A percentile compares a stretch with the other conserved stretches of the same genome.
Evolutionary conservation across 805 yeast genomes (phyloP).

Genomic region (Lipomyces orientalis): DNA sequence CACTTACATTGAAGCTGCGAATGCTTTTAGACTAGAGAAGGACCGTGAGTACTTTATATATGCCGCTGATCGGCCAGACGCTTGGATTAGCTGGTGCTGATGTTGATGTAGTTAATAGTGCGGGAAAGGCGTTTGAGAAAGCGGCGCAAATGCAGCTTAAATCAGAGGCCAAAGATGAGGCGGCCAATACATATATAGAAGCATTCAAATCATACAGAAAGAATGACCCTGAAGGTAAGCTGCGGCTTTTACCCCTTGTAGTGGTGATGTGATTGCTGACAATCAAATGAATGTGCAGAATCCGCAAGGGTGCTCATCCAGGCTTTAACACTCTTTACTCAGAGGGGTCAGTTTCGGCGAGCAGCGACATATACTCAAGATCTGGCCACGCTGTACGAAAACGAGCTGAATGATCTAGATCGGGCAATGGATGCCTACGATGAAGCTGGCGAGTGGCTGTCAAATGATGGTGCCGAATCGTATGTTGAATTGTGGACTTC

Average conservation of each 20-base stretch:
- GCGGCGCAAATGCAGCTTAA: constrained; percentile 82
- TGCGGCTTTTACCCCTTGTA: neutral
- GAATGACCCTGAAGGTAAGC: constrained; percentile 60
- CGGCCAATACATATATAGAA: constrained; percentile 86
- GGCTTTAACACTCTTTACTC: constrained; percentile 84
- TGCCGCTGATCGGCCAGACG: neutral
- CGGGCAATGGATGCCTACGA: constrained; percentile 81
- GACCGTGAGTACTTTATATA: constrained; percentile 48
- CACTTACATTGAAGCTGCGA: constrained; percentile 90
- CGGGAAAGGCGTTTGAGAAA: constrained; percentile 82
- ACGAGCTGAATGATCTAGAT: constrained; percentile 65
- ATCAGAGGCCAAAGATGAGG: constrained; percentile 84
- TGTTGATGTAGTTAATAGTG: constrained; percentile 53
- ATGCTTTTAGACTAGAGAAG: constrained; percentile 76
- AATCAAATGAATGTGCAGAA: constrained; percentile 44
- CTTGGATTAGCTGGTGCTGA: neutral
- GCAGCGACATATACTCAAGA: constrained; percentile 95
- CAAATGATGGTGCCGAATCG: constrained; percentile 91
- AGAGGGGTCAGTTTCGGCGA: constrained; percentile 92
- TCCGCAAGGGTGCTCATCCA: constrained; percentile 77
- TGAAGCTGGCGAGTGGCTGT: constrained; percentile 95
- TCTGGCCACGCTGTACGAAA: constrained; percentile 84
- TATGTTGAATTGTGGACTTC: constrained; percentile 28
- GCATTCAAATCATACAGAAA: constrained; percentile 85
- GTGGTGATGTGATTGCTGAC: neutral